A percentile compares a stretch with the other conserved stretches of the same genome.
phyloP scores from a whole-genome alignment of 345 rosid genomes.

The Populus alba region DNA sequence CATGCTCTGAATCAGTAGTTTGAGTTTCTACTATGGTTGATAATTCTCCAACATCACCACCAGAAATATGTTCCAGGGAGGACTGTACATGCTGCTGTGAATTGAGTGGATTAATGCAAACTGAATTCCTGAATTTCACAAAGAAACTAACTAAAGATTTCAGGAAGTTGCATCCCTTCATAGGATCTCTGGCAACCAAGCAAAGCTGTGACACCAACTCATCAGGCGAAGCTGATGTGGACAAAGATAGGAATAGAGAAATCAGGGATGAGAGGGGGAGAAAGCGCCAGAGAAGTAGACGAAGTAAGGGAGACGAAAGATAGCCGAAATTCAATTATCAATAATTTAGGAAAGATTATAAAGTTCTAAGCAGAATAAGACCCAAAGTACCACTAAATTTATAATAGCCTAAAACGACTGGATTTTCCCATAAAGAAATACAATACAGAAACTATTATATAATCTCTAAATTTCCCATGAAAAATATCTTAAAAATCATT shows the following conservation, averaged over 20 bases:
- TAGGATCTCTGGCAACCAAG: slow-evolving; percentile 39
- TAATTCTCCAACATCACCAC: slow-evolving; percentile 29
- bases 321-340: background rate
- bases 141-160: slow-evolving; percentile 34
- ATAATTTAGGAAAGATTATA: background rate
- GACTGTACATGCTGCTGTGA: slow-evolving; percentile 20
- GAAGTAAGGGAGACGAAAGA: background rate
- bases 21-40: slow-evolving; percentile 14
- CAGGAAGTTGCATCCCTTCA: slow-evolving; percentile 21
- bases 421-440: background rate
- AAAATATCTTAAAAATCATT: background rate
- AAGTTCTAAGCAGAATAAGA: background rate
- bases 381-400: background rate
- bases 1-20: slow-evolving; percentile 19
- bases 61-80: slow-evolving; percentile 15
- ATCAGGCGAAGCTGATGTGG: slow-evolving; percentile 18
- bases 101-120: slow-evolving; percentile 22
- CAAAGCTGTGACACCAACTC: slow-evolving; percentile 36
- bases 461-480: background rate
- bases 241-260: background rate
- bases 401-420: background rate
- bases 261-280: background rate
- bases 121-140: slow-evolving; percentile 38
- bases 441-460: background rate
- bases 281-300: background rate